Conservation (phyloP, 2,329 filamentous ascomycete species). For the Aspergillus versicolor region DNA sequence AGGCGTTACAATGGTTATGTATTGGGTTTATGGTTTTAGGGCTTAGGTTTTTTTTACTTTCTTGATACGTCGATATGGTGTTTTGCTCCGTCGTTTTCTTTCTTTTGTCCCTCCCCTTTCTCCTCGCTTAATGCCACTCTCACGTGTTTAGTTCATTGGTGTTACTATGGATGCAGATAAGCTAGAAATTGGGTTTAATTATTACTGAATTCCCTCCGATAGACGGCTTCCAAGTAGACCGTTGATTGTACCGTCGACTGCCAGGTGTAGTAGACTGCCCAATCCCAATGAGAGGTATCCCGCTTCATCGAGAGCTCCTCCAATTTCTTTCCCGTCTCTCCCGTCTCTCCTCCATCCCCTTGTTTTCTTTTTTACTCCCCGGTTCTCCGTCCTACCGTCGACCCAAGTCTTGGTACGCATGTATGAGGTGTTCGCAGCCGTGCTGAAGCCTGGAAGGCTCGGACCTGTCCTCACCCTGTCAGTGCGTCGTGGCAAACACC, state of each 20-base stretch:
- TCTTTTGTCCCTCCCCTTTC: background rate
- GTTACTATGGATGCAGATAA: background rate
- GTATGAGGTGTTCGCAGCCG: background rate
- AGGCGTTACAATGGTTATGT: slow-evolving; percentile 4
- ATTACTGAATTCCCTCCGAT: background rate
- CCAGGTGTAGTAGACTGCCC: too few species aligned
- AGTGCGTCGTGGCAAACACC: background rate
- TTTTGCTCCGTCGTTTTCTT: background rate
- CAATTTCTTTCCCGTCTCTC: background rate
- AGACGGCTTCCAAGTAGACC: background rate
- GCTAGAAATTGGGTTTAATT: slow-evolving; percentile 5
- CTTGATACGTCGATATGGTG: background rate
- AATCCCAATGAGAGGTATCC: background rate
- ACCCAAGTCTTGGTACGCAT: background rate
- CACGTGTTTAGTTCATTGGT: background rate
- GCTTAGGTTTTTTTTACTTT: background rate
- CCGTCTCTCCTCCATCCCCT: background rate
- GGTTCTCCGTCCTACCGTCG: too few species aligned
- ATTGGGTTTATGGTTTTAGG: background rate
- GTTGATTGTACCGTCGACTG: background rate
- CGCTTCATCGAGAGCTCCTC: background rate
- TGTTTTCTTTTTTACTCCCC: background rate
- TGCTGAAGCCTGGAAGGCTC: background rate
- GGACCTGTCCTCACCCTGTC: too few species aligned
- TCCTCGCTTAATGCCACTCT: background rate